Evolutionary conservation across 2,329 filamentous ascomycete species (phyloP), one percentile per base, ranked within the genome.

Genomic region (Fusarium subglutinans): DNA sequence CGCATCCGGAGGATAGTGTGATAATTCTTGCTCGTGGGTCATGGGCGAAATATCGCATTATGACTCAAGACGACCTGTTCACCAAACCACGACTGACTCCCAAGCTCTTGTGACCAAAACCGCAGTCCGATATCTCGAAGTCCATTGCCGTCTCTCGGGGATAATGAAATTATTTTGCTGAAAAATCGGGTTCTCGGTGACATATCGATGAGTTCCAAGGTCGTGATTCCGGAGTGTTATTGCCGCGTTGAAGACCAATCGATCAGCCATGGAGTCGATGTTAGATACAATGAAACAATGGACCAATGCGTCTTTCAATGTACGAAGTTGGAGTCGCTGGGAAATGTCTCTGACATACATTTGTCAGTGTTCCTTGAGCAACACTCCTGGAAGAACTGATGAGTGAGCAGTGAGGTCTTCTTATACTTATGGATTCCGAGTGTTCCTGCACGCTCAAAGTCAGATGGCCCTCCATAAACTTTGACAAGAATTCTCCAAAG

Each of bases 401-500:
- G 45, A 28, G 55, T 20, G 58, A 50, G 24, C 3, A 24, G 58
- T 47, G 41, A 47, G 38, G 71, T 57, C 55, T 38, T 74, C 71
- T 74, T 74, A 74, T 74, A 74, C 54, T 65, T 50, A 37, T 44
- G 20, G 24, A 44, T 55, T 40, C 28, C 44, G 17, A 61, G 22
- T 28, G 35, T 33, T 37, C 22, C 44, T 59, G 38, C 47, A 62
- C 45, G 38, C 35, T 38, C 38, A 72, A 60, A 68, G 71, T 65
- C 71, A 72, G 45, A 59, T 50, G 60, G 57, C 50, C 58, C 71
- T 45, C 71, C 70, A 72, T 60, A 74, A 69, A 48, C 62, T 74
- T 74, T 62, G 59, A 11, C 43, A 74, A 74, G 71, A 74, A 74
- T 74, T 72, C 71, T 72, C 47, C 54, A 72, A 47, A 66, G 58